These are phyloP conservation scores for Hemileia vastatrix DNA, from an alignment of 1,284 basidiomycete species.

Conservation along the genomic window DNA sequence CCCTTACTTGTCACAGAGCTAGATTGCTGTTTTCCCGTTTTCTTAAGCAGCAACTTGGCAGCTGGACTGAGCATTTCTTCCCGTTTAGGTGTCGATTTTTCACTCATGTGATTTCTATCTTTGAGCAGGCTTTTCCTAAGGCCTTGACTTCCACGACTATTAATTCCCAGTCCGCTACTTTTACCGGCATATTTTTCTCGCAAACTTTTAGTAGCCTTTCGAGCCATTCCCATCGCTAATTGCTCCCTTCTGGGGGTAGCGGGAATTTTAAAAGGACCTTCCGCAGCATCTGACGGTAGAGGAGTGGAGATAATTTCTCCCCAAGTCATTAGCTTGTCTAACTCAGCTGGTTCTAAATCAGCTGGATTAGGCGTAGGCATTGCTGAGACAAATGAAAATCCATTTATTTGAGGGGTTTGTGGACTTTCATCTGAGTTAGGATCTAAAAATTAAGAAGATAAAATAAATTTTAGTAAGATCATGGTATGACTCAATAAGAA, in stretches of 20 bases:
- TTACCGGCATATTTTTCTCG: slow-evolving; percentile 30
- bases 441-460: slow-evolving; percentile 2
- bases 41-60: slow-evolving; percentile 7
- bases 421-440: slow-evolving; percentile 26
- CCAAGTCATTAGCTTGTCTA: slow-evolving; percentile 87
- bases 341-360: slow-evolving; percentile 60
- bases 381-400: slow-evolving; percentile 65
- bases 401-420: slow-evolving; percentile 50
- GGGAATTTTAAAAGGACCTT: slow-evolving; percentile 34
- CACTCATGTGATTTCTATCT: not conserved
- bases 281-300: slow-evolving; percentile 52
- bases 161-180: not conserved
- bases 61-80: slow-evolving; percentile 16
- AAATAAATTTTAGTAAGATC: not conserved
- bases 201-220: slow-evolving; percentile 47
- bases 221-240: slow-evolving; percentile 66
- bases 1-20: not conserved
- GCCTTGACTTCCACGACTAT: not conserved
- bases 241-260: slow-evolving; percentile 54
- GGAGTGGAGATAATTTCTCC: slow-evolving; percentile 78
- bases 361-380: slow-evolving; percentile 75
- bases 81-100: slow-evolving; percentile 1
- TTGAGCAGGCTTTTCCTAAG: not conserved
- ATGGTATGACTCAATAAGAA: slow-evolving; percentile 21
- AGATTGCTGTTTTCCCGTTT: too few relatives aligned